phyloP scores from a whole-genome alignment of 2,329 filamentous ascomycete genomes.

The Botrytis squamosa region DNA sequence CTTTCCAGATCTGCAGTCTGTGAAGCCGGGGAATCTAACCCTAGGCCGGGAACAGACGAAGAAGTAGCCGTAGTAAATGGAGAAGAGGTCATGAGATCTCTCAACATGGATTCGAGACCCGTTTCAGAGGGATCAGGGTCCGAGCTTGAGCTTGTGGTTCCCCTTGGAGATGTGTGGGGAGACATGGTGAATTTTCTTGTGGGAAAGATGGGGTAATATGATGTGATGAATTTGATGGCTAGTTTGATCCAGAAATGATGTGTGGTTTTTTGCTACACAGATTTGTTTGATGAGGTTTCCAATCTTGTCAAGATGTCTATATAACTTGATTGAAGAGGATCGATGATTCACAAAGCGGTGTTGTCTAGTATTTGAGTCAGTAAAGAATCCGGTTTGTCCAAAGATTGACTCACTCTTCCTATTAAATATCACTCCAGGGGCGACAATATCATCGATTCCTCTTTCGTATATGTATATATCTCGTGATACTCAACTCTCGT shows the following conservation, averaged over 20 bases:
- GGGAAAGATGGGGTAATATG: slow-evolving; percentile 2
- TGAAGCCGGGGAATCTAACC: slow-evolving; percentile 19
- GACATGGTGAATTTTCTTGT: slow-evolving; percentile 5
- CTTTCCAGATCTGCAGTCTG: slow-evolving; percentile 26
- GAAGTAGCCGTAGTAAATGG: not conserved
- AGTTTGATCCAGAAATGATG: not conserved
- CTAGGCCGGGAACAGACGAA: not conserved
- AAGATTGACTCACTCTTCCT: slow-evolving; percentile 3
- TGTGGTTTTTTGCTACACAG: not conserved
- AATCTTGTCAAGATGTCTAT: not conserved
- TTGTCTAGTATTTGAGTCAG: slow-evolving; percentile 4
- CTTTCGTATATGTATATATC: not conserved
- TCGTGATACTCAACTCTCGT: slow-evolving; percentile 1
- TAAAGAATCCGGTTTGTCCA: not conserved
- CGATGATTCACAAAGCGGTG: not conserved
- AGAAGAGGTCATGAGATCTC: slow-evolving; percentile 7
- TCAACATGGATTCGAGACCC: slow-evolving; percentile 6
- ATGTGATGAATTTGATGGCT: not conserved
- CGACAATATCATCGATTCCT: not conserved
- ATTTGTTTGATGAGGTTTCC: not conserved
- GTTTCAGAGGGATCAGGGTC: not conserved
- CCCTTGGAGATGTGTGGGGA: slow-evolving; percentile 6
- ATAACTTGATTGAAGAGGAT: not conserved
- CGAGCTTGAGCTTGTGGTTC: slow-evolving; percentile 10
- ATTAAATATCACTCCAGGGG: not conserved